These are phyloP conservation scores for Plasmodium gaboni DNA, from an alignment of 169 alveolate genomes.

Conservation along the genomic window DNA sequence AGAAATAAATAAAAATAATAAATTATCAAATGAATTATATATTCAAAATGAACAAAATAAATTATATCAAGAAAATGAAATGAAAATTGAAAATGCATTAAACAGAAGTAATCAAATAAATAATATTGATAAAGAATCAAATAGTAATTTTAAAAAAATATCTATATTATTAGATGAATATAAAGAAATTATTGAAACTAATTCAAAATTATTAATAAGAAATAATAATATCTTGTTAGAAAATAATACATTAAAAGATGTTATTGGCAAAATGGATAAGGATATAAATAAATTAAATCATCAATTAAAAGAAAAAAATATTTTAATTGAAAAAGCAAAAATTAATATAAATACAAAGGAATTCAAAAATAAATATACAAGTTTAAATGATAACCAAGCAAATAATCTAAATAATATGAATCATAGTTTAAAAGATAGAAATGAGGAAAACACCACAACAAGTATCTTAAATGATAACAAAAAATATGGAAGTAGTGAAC, in stretches of 20 bases:
- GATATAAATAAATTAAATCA: constrained; percentile 22
- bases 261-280: constrained; percentile 49
- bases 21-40: constrained; percentile 7
- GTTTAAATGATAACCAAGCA: no score
- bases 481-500: no score
- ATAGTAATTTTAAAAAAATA: constrained; percentile 31
- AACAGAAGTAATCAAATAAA: background rate
- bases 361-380: background rate
- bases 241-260: constrained; percentile 50
- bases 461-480: background rate
- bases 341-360: background rate
- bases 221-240: constrained; percentile 26
- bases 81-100: constrained; percentile 25
- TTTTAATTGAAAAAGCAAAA: background rate
- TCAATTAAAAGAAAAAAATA: constrained; percentile 18
- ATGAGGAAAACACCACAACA: background rate
- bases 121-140: background rate
- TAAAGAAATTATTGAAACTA: constrained; percentile 30
- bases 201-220: constrained; percentile 26
- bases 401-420: background rate
- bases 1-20: constrained; percentile 44
- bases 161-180: constrained; percentile 30
- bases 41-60: constrained; percentile 13
- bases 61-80: constrained; percentile 26
- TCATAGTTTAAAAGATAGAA: background rate